Percentiles rank a stretch among this genome's conserved stretches.
Evolutionary conservation across 2,329 filamentous ascomycete genomes (phyloP).

Genomic region (Chrysoporthe deuterocubensis): DNA sequence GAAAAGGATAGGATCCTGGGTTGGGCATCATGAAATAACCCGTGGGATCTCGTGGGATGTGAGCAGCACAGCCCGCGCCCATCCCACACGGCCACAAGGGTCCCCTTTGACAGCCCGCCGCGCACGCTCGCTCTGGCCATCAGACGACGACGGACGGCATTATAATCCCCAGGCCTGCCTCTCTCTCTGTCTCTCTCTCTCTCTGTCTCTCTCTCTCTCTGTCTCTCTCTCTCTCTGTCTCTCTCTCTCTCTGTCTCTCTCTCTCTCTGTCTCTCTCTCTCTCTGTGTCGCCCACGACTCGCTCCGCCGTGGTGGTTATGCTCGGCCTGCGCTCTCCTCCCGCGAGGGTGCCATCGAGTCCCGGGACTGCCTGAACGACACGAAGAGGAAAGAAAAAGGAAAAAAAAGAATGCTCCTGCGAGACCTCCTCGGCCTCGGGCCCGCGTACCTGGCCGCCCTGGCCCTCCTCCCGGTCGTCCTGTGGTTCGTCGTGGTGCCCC

Average conservation of each 20-base stretch:
- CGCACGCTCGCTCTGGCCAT: background rate
- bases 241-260: too few species aligned
- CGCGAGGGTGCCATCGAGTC: too few species aligned
- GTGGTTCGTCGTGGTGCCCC: constrained; percentile 32
- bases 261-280: too few species aligned
- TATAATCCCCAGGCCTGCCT: background rate
- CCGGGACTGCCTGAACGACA: too few species aligned
- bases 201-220: background rate
- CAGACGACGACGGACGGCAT: background rate
- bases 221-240: too few species aligned
- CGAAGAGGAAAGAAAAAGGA: too few species aligned
- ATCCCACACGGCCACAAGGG: background rate
- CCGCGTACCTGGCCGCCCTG: constrained; percentile 16
- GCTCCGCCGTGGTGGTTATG: too few species aligned
- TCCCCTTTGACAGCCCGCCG: background rate
- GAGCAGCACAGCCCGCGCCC: too few species aligned
- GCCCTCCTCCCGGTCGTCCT: constrained; percentile 25
- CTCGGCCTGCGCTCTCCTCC: too few species aligned
- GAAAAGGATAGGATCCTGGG: background rate
- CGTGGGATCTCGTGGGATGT: background rate
- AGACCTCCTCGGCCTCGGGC: constrained; percentile 23
- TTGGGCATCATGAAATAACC: background rate
- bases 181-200: background rate
- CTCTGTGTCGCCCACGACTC: background rate
- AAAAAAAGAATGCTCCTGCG: constrained; percentile 17